These are phyloP conservation scores for Musa balbisiana DNA, from an alignment of 202 grass and related monocot genomes.

Conservation along the genomic window DNA sequence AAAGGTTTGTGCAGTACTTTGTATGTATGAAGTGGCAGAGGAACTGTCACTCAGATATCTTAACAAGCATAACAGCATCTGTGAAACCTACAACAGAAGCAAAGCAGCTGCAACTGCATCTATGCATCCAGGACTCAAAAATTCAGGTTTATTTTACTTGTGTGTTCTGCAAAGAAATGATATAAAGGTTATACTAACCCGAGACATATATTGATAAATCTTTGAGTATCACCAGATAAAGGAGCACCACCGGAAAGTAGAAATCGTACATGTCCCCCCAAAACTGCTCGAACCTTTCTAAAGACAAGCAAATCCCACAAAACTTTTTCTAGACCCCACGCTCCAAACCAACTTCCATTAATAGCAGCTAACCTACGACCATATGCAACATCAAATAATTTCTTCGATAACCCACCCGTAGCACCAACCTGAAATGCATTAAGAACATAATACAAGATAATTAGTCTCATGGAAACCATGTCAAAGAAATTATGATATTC, in stretches of 20 bases:
- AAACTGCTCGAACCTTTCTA: conserved; percentile 53
- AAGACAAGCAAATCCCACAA: conserved; percentile 64
- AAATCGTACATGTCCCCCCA: conserved; percentile 64
- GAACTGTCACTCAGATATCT: background rate
- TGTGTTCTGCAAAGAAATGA: background rate
- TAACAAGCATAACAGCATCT: background rate
- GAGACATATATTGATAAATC: conserved; percentile 80
- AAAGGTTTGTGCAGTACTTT: background rate
- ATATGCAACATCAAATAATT: conserved; percentile 59
- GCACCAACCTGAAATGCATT: conserved; percentile 48
- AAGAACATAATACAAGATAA: conserved; percentile 1
- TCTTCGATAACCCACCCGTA: conserved; percentile 61
- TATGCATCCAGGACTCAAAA: background rate
- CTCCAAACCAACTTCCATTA: conserved; percentile 58
- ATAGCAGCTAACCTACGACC: conserved; percentile 50
- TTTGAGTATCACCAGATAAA: conserved; percentile 66
- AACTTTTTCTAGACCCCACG: conserved; percentile 50
- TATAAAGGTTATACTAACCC: conserved; percentile 38
- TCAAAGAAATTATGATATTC: background rate
- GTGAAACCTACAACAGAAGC: background rate
- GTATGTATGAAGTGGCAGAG: background rate
- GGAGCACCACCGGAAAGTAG: conserved; percentile 72
- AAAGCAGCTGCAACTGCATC: background rate
- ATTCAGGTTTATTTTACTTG: background rate
- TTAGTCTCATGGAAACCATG: conserved; percentile 7